These are phyloP conservation scores for Deinandra increscens DNA, from an alignment of 129 eudicot genomes.

Conservation along the genomic window DNA sequence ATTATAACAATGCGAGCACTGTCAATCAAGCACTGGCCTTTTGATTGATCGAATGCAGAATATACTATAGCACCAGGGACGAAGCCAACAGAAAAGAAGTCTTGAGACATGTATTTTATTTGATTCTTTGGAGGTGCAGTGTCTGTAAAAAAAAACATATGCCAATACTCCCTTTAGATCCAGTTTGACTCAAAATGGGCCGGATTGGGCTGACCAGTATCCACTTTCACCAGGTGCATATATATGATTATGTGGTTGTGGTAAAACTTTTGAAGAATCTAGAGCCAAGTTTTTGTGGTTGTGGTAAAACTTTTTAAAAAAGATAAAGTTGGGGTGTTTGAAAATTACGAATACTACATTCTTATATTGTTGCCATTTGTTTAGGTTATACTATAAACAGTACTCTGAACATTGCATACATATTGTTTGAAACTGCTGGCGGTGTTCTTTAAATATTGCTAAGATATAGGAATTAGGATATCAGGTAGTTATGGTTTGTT, in stretches of 20 bases:
- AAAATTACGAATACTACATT: not conserved
- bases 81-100: slow-evolving; percentile 80
- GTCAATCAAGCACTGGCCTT: slow-evolving; percentile 43
- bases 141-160: slow-evolving; percentile 42
- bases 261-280: too few species aligned
- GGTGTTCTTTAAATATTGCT: not conserved
- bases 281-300: too few species aligned
- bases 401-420: not conserved
- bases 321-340: too few species aligned
- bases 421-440: not conserved
- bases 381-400: not conserved
- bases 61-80: slow-evolving; percentile 91
- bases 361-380: not conserved
- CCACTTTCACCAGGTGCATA: too few species aligned
- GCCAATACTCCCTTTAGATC: not conserved
- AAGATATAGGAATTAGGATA: not conserved
- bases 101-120: slow-evolving; percentile 62
- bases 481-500: too few species aligned
- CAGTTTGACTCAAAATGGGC: slow-evolving; percentile 11
- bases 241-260: too few species aligned
- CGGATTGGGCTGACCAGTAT: not conserved
- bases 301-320: too few species aligned
- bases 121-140: slow-evolving; percentile 96
- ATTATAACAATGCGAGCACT: not conserved
- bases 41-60: slow-evolving; percentile 64